A percentile compares a stretch with the other conserved stretches of the same genome.
Conservation (phyloP, 176 grass and related monocot genomes). For the Chrysopogon serrulatus region DNA sequence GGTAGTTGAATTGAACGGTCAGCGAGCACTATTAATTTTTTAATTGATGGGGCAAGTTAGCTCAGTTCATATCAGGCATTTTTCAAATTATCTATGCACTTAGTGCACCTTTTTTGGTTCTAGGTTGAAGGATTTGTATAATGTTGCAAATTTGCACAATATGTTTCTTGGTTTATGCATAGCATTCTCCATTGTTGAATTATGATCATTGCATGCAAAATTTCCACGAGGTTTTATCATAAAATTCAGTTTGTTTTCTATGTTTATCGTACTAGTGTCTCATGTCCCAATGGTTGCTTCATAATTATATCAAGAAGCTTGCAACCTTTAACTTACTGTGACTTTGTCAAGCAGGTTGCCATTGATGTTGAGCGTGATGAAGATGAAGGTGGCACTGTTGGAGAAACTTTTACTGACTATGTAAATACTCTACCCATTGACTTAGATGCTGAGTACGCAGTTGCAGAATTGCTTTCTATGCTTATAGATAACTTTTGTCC, state of each 20-base stretch:
- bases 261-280: not conserved
- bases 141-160: not conserved
- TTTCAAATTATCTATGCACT: slow-evolving; percentile 3
- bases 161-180: not conserved
- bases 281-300: not conserved
- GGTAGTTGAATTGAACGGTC: not conserved
- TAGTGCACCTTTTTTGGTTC: not conserved
- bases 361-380: slow-evolving; percentile 96
- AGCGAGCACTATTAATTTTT: not conserved
- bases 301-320: not conserved
- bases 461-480: slow-evolving; percentile 8
- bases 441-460: not conserved
- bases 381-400: slow-evolving; percentile 88
- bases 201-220: not conserved
- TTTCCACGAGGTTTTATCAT: not conserved
- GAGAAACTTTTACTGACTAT: slow-evolving; percentile 98
- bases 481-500: not conserved
- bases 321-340: not conserved
- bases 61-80: not conserved
- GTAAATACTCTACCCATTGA: slow-evolving; percentile 45
- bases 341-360: slow-evolving; percentile 61
- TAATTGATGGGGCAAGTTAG: not conserved
- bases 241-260: slow-evolving; percentile 6
- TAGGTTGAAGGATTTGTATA: not conserved
- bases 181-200: not conserved